phyloP scores from a whole-genome alignment of 805 yeast species.

The Blastobotrys peoriensis region DNA sequence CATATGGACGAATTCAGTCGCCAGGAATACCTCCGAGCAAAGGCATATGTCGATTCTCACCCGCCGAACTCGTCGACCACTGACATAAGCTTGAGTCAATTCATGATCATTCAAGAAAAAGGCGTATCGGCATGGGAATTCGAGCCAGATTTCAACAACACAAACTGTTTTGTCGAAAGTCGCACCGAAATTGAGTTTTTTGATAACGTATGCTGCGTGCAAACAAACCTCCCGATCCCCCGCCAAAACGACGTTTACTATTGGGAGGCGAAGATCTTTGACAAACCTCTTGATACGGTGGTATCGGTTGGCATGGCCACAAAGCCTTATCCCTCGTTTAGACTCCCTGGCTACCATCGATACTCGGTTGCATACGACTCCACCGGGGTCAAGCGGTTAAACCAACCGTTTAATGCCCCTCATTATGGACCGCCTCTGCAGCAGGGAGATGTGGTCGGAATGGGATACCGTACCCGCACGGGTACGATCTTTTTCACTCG shows the following conservation, averaged over 20 bases:
- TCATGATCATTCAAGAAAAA: conserved; percentile 69
- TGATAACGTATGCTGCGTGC: conserved; percentile 59
- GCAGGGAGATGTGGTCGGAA: conserved; percentile 89
- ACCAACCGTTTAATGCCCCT: conserved; percentile 59
- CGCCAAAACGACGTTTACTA: conserved; percentile 77
- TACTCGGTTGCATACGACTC: conserved; percentile 86
- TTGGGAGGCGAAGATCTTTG: conserved; percentile 81
- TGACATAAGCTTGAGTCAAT: conserved; percentile 49
- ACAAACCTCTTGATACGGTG: conserved; percentile 42
- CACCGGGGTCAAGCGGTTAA: conserved; percentile 69
- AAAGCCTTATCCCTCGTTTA: conserved; percentile 87
- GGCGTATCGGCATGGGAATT: conserved; percentile 92
- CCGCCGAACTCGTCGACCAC: conserved; percentile 39
- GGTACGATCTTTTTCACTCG: conserved; percentile 91
- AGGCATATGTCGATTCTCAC: conserved; percentile 37
- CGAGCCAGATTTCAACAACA: conserved; percentile 40
- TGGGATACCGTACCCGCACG: conserved; percentile 76
- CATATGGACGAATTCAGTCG: conserved; percentile 50
- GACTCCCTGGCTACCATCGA: conserved; percentile 87
- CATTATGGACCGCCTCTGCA: conserved; percentile 44
- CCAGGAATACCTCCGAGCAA: conserved; percentile 61
- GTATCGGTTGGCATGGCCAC: conserved; percentile 77
- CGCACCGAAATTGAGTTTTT: conserved; percentile 48
- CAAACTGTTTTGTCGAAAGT: conserved; percentile 58
- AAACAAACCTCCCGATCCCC: conserved; percentile 82